Evolutionary conservation across 2,329 filamentous ascomycete genomes (phyloP), one percentile per base, ranked within the genome.

Genomic region (Aspergillus calidoustus): DNA sequence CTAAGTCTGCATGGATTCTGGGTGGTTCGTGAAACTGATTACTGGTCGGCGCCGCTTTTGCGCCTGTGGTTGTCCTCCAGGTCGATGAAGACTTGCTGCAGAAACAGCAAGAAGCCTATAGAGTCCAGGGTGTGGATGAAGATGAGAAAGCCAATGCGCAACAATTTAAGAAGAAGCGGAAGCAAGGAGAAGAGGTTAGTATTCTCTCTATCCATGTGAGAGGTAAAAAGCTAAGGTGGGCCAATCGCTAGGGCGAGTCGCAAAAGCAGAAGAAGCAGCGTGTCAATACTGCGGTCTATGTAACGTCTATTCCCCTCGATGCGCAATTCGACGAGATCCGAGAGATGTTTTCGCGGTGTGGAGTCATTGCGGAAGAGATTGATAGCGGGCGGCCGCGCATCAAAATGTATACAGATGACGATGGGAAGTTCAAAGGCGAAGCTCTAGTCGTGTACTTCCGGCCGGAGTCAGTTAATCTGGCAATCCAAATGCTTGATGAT

Each of bases 361-460:
- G 93, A 63, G 90, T 98, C 68, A 93, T 99, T 66, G 92, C 94
- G 53, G 93, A 98, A 77, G 91, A 96, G 77, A 93, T 97, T 66
- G 93, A 97, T 72, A 93, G 89, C 71, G 91, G 92, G 60, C 86
- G 88, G 50, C 92, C 92, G 49, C 89, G 95, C 43, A 94, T 99
- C 79, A 98, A 97, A 80, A 87, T 99, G 77, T 99, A 99, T 79
- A 87, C 83, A 22, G 89, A 97, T 74, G 87, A 90, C 1, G 79
- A 89, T 1, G 95, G 93, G 22, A 86, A 87, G 17, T 96, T 97
- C 83, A 98, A 97, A 74, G 95, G 95, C 63, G 93, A 98, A 74
- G 93, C 92, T 2, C 84, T 99, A 34, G 83, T 99, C 58, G 91
- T 98, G 41, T 99, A 96, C 80, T 97, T 97, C 84, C 92, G 95